phyloP scores from a whole-genome alignment of 2,329 filamentous ascomycete genomes.

The Arthrinium phaeospermum region DNA sequence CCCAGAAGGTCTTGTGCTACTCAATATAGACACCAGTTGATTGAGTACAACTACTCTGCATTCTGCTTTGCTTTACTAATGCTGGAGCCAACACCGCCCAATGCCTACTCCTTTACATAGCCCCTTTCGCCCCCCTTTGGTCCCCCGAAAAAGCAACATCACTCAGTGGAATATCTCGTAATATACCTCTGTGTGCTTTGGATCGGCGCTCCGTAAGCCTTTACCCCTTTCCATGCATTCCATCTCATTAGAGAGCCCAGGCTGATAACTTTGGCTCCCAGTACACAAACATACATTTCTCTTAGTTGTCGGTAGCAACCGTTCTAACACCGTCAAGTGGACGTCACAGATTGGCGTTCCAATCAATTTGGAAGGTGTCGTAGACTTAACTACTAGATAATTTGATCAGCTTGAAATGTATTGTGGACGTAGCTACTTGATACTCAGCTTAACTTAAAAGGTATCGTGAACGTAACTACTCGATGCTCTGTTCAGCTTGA shows the following conservation, averaged over 20 bases:
- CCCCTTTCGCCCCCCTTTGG: not conserved
- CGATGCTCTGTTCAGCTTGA: too few relatives aligned
- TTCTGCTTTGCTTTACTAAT: not conserved
- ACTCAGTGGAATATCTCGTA: not conserved
- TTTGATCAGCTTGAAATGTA: too few relatives aligned
- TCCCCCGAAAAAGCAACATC: not conserved
- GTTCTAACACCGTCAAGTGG: too few relatives aligned
- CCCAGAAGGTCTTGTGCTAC: not conserved
- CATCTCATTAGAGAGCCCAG: not conserved
- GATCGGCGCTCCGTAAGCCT: not conserved
- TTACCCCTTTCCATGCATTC: not conserved
- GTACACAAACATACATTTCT: not conserved
- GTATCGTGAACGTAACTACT: too few relatives aligned
- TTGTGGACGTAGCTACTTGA: too few relatives aligned
- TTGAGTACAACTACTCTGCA: not conserved
- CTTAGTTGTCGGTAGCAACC: not conserved
- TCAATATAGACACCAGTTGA: not conserved
- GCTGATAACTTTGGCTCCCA: not conserved
- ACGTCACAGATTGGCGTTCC: too few relatives aligned
- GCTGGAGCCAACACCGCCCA: not conserved
- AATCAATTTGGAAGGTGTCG: too few relatives aligned
- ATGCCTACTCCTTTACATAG: not conserved
- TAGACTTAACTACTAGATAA: too few relatives aligned
- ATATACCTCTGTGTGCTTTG: not conserved
- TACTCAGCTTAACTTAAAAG: too few relatives aligned